Evolutionary conservation across 2,329 filamentous ascomycete genomes (phyloP).

Genomic region (Aureobasidium sp.): DNA sequence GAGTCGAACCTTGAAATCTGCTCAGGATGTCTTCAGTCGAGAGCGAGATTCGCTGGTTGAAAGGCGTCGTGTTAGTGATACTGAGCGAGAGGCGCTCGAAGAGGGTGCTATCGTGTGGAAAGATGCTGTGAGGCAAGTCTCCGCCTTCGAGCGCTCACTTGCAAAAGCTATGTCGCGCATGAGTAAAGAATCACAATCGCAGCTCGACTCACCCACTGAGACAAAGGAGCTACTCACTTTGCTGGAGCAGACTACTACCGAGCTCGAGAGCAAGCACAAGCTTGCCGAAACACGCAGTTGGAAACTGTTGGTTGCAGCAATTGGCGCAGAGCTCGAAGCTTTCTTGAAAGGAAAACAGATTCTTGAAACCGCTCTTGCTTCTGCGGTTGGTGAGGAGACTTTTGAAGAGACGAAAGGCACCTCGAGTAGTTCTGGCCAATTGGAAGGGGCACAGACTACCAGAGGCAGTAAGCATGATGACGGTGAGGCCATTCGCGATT

Average conservation of each 20-base stretch:
- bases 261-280: constrained; percentile 49
- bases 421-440: background rate
- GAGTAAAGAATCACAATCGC: constrained; percentile 2
- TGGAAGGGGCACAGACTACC: background rate
- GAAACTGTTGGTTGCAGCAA: constrained; percentile 68
- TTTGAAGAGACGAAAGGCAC: background rate
- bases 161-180: constrained; percentile 46
- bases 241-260: constrained; percentile 51
- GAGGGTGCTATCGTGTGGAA: constrained; percentile 63
- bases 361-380: constrained; percentile 37
- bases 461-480: constrained; percentile 17
- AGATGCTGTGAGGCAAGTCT: constrained; percentile 52
- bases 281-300: constrained; percentile 57
- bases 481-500: constrained; percentile 24
- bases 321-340: constrained; percentile 66
- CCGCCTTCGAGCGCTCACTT: constrained; percentile 59
- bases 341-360: constrained; percentile 55
- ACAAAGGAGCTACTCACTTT: constrained; percentile 39
- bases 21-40: constrained; percentile 61
- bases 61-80: constrained; percentile 50
- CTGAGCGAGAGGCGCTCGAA: constrained; percentile 58
- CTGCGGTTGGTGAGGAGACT: constrained; percentile 27
- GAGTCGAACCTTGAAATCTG: constrained; percentile 63
- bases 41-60: constrained; percentile 53
- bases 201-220: constrained; percentile 18